Evolutionary conservation across 2,329 filamentous ascomycete species (phyloP).

Genomic region (Paracamarosporium sp.): DNA sequence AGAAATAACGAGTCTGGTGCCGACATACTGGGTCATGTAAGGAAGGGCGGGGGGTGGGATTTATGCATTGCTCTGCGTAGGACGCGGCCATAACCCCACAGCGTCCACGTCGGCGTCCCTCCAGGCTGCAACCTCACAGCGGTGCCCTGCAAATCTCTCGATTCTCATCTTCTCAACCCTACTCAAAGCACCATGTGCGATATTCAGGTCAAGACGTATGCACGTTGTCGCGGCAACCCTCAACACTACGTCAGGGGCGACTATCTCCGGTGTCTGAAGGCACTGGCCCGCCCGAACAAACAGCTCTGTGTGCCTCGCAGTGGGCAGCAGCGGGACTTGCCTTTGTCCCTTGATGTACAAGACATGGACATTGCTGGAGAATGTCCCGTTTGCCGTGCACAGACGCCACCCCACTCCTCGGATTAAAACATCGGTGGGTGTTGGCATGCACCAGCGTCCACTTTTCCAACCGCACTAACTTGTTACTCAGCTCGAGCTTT

Average conservation of each 20-base stretch:
- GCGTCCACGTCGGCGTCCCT: no score
- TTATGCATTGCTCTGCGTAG: no score
- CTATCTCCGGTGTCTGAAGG: not conserved
- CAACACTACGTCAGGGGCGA: not conserved
- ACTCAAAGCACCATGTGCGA: not conserved
- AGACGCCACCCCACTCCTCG: not conserved
- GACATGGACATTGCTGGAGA: not conserved
- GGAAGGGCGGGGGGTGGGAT: no score
- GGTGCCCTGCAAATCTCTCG: no score
- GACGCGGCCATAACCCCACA: no score
- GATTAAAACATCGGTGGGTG: not conserved
- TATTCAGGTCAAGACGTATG: not conserved
- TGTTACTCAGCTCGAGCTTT: conserved; percentile 6
- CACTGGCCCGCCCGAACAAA: not conserved
- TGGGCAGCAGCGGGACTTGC: not conserved
- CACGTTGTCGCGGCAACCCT: not conserved
- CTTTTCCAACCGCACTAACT: conserved; percentile 9
- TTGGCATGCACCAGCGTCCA: not conserved
- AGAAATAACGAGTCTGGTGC: no score
- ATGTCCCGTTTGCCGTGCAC: not conserved
- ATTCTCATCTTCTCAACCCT: not conserved
- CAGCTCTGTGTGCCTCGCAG: not conserved
- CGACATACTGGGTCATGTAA: no score
- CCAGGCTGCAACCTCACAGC: no score
- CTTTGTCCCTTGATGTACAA: not conserved